Base-by-base conservation (phyloP, 148 eudicot genomes). In the Amaranthus cruentus region DNA sequence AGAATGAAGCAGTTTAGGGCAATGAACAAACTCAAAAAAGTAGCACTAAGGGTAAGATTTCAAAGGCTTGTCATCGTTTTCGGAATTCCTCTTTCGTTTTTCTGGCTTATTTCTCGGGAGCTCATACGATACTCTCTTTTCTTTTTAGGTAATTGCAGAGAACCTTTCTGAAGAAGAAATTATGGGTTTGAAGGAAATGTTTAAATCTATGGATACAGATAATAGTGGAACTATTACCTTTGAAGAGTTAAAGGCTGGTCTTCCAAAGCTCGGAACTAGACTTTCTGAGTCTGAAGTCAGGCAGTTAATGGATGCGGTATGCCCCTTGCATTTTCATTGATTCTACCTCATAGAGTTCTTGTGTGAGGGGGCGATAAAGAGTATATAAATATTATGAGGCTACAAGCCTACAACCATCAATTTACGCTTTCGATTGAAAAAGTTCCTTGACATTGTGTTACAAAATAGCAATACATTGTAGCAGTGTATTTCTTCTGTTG, bases 1-100 rank as follows among this genome's bases (percentile, higher is more conserved):
- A 89, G 98, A 84, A 94, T 94, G 98, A 94, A 94, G 87, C 96
- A 94, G 79, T 94, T 94, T 90, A 85, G 98, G 69, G 98, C 97
- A 58, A 94, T 94, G 98, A 94, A 94, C 87, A 94, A 91, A 85
- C 96, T 94, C 62, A 94, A 94, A 76, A 93, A 94, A 88, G 93
- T 94, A 57, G 98, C 98, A 57, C 74, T 94, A 51, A 91, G 91
- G 96, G 98, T 94, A 67, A 75, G 83, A 75, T 42, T 8, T 52
- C 13, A 28, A 43, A 68, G 51, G 65, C 57, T 46, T 46, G 18
- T 28, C 28, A 46, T 58, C 18, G 12, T 53, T 4, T 50, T 66
- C 42, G 2, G 48, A 53, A 44, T 60, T 70, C 12, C 2, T 48
- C 8, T 70, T 43, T 18, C 4, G 4, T 28, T 18, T 28, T 66